A percentile compares a stretch with the other conserved stretches of the same genome.
phyloP scores from a whole-genome alignment of 1,139 yeast genomes.

The Yamadazyma mexicana region DNA sequence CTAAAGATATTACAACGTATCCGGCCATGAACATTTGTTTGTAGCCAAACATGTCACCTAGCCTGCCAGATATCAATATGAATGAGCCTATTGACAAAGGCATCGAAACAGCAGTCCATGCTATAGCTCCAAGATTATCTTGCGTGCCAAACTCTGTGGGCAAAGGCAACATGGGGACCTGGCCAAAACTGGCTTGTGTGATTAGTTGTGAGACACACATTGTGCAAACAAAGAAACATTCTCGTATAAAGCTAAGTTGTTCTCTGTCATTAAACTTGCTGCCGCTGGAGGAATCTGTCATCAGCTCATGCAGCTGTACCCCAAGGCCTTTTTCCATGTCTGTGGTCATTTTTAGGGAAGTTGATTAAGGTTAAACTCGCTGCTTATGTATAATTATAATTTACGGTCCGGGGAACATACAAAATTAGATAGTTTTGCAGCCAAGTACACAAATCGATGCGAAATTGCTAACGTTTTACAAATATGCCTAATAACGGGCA shows the following conservation, averaged over 20 bases:
- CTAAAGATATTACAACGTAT: slow-evolving; percentile 45
- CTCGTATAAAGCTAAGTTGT: not conserved
- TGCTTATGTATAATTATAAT: too few species aligned
- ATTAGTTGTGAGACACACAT: slow-evolving; percentile 1
- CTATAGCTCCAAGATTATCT: slow-evolving; percentile 37
- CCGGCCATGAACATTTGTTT: slow-evolving; percentile 48
- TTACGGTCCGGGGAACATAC: too few species aligned
- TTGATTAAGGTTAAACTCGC: too few species aligned
- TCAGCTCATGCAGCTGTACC: too few species aligned
- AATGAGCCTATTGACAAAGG: slow-evolving; percentile 60
- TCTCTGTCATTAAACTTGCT: not conserved
- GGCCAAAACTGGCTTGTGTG: slow-evolving; percentile 45
- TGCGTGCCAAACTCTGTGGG: slow-evolving; percentile 17
- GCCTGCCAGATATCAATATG: slow-evolving; percentile 55
- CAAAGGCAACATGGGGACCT: slow-evolving; percentile 39
- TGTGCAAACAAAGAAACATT: not conserved
- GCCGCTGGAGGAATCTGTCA: too few species aligned
- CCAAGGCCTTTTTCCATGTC: not conserved
- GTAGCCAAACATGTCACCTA: slow-evolving; percentile 62
- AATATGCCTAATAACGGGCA: too few species aligned
- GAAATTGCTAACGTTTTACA: too few species aligned
- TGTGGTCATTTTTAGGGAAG: too few species aligned
- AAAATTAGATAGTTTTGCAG: too few species aligned
- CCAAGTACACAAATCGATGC: too few species aligned
- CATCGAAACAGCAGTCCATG: slow-evolving; percentile 60